Conservation (phyloP, 805 yeast genomes). For the Debaryomyces hansenii region DNA sequence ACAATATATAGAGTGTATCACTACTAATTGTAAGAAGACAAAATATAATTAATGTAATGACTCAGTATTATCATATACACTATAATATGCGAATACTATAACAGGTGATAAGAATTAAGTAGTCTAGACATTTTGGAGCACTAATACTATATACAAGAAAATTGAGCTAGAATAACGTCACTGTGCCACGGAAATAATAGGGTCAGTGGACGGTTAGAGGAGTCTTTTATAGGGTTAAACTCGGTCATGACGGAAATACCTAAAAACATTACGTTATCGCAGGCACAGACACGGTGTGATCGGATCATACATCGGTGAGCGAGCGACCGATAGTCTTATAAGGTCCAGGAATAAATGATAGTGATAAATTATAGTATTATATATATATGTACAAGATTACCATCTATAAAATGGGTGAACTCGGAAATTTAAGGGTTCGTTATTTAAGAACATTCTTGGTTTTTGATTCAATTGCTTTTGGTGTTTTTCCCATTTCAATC, state of each 20-base stretch:
- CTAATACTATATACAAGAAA: background rate
- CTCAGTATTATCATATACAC: background rate
- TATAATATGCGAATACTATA: background rate
- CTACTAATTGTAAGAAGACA: background rate
- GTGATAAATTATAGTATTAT: background rate
- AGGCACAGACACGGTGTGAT: too few species aligned
- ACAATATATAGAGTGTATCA: background rate
- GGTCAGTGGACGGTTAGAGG: too few species aligned
- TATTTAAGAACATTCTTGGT: constrained; percentile 51
- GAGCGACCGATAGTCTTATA: too few species aligned
- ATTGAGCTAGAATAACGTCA: too few species aligned
- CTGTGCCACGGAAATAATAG: too few species aligned
- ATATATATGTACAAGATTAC: constrained; percentile 20
- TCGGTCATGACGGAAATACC: too few species aligned
- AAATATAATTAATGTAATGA: background rate
- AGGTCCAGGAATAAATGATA: background rate
- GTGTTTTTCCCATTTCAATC: constrained; percentile 60
- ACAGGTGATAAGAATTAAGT: background rate
- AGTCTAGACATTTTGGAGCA: background rate
- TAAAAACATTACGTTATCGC: too few species aligned
- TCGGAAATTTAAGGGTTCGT: constrained; percentile 43
- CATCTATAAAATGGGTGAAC: constrained; percentile 44
- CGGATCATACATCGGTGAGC: too few species aligned
- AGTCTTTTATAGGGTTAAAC: too few species aligned
- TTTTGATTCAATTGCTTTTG: constrained; percentile 48